Base-by-base conservation (phyloP, 192 early-diverging fungal genomes). In the Martensiomyces pterosporus region DNA sequence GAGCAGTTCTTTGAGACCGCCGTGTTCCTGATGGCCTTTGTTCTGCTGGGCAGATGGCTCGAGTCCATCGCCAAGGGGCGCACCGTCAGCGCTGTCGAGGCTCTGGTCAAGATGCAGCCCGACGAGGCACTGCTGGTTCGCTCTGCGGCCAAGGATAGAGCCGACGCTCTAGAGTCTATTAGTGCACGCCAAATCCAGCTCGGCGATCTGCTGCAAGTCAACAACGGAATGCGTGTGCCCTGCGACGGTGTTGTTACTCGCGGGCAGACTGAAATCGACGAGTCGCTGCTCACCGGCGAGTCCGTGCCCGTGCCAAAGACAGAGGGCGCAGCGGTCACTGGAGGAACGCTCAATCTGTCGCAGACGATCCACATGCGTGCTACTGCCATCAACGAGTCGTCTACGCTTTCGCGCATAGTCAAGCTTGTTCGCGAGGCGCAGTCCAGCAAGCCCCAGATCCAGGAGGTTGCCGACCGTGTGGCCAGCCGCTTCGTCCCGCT, bases 1-100 rank as follows among this genome's bases (percentile, higher is more conserved):
- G 80, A 90, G 27, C 86, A 91, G 19, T 95, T 95, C 49, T 99
- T 94, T 55, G 96, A 99, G 52, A 99, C 96, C 0, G 85, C 85
- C 2, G 81, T 85, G 26, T 90, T 89, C 65, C 67, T 99, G 40
- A 89, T 99, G 43, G 84, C 88, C 0, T 97, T 99, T 79, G 84
- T 99, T 18, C 79, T 86, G 2, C 66, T 99, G 15, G 96, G 96
- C 2, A 75, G 94, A 21, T 96, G 89, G 65, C 75, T 98, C 13
- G 94, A 97, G 59, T 90, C 93, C 49, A 65, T 87, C 44, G 94
- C 96, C 47, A 99, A 97, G 67, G 93, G 88, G 1, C 71, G 92
- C 83, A 36, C 90, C 77, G 10, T 79, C 67, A 17, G 96, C 90
- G 15, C 77, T 85, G 36, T 84, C 79, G 45, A 91, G 82, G 53